Percentiles rank a stretch among this genome's conserved stretches.
Evolutionary conservation across 2,329 filamentous ascomycete species (phyloP).

Genomic region (Talaromyces sp.): DNA sequence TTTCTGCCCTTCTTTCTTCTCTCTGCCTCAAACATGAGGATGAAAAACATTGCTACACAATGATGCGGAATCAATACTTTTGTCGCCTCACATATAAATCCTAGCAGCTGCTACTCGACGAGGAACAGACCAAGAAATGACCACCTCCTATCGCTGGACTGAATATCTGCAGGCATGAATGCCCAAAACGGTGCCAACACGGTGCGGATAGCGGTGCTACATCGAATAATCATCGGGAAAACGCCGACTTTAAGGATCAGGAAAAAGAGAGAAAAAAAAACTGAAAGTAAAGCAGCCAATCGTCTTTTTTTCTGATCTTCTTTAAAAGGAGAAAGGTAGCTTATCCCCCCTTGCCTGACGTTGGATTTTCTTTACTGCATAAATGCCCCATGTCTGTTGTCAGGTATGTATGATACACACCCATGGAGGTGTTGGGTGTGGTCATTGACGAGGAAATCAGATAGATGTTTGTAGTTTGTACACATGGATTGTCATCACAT

Average conservation of each 20-base stretch:
- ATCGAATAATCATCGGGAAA: neutral
- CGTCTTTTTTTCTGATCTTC: conserved; percentile 18
- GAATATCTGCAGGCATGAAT: conserved; percentile 37
- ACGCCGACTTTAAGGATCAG: neutral
- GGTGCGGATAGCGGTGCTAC: conserved; percentile 18
- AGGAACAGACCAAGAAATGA: neutral
- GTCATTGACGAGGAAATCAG: neutral
- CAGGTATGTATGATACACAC: conserved; percentile 5
- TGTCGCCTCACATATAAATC: neutral
- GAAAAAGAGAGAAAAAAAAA: conserved; percentile 14
- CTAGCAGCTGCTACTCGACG: neutral
- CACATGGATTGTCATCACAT: neutral
- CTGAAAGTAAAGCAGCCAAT: conserved; percentile 34
- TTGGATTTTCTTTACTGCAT: conserved; percentile 14
- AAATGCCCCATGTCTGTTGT: conserved; percentile 14
- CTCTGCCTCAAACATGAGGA: neutral
- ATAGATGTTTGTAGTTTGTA: neutral
- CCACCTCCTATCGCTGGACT: conserved; percentile 17
- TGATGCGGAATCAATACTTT: neutral
- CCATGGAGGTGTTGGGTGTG: neutral
- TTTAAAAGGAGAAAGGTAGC: neutral
- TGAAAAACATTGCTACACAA: neutral
- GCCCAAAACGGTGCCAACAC: conserved; percentile 34
- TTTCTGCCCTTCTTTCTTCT: neutral
- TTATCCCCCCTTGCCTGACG: conserved; percentile 28